Percentiles rank a stretch among this genome's conserved stretches.
Evolutionary conservation across 1,284 basidiomycete species (phyloP).

Genomic region (Ganoderma boninense): DNA sequence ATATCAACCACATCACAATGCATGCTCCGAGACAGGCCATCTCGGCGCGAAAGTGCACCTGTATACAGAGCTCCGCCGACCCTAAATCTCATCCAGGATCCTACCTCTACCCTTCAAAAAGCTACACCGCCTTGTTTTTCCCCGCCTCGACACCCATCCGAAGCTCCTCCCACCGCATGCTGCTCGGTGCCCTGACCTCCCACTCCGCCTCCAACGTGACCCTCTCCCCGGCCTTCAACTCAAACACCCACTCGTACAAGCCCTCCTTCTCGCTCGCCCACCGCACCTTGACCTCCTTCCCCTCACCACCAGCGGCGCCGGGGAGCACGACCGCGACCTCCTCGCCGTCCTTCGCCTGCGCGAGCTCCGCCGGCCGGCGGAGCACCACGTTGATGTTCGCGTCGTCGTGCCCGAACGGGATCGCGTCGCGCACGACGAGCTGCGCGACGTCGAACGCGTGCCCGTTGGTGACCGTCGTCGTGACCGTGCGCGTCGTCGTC

Average conservation of each 20-base stretch:
- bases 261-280: slow-evolving; percentile 42
- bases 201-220: slow-evolving; percentile 47
- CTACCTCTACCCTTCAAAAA: no score
- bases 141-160: no score
- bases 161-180: slow-evolving; percentile 10
- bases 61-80: no score
- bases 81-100: no score
- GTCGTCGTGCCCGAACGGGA: slow-evolving; percentile 53
- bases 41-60: no score
- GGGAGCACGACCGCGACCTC: slow-evolving; percentile 40
- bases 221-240: slow-evolving; percentile 38
- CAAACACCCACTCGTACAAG: slow-evolving; percentile 40
- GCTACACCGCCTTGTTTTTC: no score
- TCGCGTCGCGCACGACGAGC: slow-evolving; percentile 55
- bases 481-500: slow-evolving; percentile 53
- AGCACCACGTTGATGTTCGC: slow-evolving; percentile 55
- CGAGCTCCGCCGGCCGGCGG: slow-evolving; percentile 55
- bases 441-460: slow-evolving; percentile 53
- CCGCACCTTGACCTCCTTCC: slow-evolving; percentile 28
- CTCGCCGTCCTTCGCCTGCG: slow-evolving; percentile 52
- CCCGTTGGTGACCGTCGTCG: slow-evolving; percentile 55
- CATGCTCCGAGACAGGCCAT: no score
- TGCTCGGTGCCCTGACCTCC: slow-evolving; percentile 9
- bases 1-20: no score
- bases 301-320: not conserved